Base-by-base conservation (phyloP, 73 alveolate species). In the Paramecium biaurelia region DNA sequence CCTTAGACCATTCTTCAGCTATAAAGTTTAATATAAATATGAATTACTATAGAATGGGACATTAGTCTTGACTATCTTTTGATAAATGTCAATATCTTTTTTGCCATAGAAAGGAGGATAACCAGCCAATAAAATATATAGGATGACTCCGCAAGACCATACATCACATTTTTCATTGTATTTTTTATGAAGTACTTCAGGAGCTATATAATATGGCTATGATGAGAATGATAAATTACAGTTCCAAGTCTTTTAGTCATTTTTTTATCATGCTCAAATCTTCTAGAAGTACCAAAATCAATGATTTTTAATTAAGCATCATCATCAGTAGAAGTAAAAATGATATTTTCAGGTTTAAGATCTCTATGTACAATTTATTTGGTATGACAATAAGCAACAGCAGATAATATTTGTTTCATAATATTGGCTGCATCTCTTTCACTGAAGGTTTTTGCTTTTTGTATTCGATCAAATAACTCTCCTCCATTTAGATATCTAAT, bases 211-310 rank as follows among this genome's bases (percentile, higher is more conserved):
- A 70, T 28, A 85, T 15, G 74, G 97, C 93, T 34, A 92, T 9
- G 93, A 82, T 67, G 59, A 93, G 38, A 94, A 70, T 35, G 67
- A 89, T 85, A 68, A 89, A 41, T 86, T 86, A 86, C 93, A 24
- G 99, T 98, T 72, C 99, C 99, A 38, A 96, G 93, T 57, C 94
- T 92, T 88, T 95, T 94, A 20, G 95, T 93, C 95, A 97, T 95
- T 63, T 92, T 95, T 92, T 95, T 89, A 4, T 94, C 95, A 1
- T 85, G 59, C 3, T 70, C 56, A 87, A 23, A 86, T 47, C 85
- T 87, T 0, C 58, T 67, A 15, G 93, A 87, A 12, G 86, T 87
- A 11, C 92, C 93, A 92, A 82, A 92, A 30, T 93, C 95, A 21
- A 93, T 93, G 30, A 92, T 57, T 38, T 92, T 92, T 37, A 92